These are phyloP conservation scores for Capsicum baccatum DNA, from an alignment of 257 asterid species.

Conservation along the genomic window DNA sequence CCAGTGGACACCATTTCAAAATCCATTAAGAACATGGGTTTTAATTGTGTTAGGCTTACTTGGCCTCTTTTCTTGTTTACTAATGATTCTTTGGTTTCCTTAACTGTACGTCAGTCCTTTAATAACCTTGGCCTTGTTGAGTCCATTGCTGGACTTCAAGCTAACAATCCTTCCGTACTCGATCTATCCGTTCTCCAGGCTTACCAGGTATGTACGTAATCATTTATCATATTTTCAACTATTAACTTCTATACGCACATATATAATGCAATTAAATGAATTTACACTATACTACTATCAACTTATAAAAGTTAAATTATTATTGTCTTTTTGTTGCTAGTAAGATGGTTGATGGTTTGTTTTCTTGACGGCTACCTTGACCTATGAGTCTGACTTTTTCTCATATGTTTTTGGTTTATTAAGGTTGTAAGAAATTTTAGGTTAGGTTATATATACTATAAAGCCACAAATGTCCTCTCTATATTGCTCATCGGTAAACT, in stretches of 20 bases:
- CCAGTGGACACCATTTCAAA: constrained; percentile 42
- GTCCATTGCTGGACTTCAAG: constrained; percentile 49
- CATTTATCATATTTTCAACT: not conserved
- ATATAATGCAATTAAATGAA: not conserved
- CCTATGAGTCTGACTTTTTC: not conserved
- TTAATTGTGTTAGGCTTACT: constrained; percentile 77
- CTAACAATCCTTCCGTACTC: constrained; percentile 55
- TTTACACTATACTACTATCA: not conserved
- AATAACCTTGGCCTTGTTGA: constrained; percentile 44
- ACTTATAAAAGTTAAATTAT: not conserved
- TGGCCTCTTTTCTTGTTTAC: constrained; percentile 76
- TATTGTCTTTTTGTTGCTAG: not conserved
- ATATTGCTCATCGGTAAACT: not conserved
- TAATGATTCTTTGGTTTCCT: constrained; percentile 36
- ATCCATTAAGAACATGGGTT: constrained; percentile 46
- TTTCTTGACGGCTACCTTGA: not conserved
- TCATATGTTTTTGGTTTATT: not conserved
- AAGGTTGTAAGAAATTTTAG: not conserved
- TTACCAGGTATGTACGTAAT: not conserved
- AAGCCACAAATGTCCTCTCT: not conserved
- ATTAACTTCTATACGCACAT: not conserved
- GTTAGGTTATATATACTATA: not conserved
- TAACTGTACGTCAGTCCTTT: constrained; percentile 51
- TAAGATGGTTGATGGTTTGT: not conserved
- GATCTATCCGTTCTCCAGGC: constrained; percentile 20